Conservation (phyloP, 2,329 filamentous ascomycete genomes). For the Colletotrichum sp. region DNA sequence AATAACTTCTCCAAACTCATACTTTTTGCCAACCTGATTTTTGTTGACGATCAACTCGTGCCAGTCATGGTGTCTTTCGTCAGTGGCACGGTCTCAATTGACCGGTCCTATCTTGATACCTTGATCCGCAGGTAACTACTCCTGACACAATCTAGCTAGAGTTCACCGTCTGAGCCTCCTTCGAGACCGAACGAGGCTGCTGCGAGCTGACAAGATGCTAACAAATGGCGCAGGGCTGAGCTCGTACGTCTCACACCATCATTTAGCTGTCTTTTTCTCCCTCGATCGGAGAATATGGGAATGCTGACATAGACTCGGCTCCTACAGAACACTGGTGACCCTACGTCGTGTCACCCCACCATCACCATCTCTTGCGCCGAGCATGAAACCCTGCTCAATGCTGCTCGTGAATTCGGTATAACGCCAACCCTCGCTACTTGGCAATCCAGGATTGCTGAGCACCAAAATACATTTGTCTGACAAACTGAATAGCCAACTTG, state of each 20-base stretch:
- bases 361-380: slow-evolving; percentile 65
- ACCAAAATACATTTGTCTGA: background rate
- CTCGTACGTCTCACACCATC: slow-evolving; percentile 26
- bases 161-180: background rate
- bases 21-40: background rate
- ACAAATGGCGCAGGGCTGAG: slow-evolving; percentile 26
- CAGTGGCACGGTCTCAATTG: slow-evolving; percentile 43
- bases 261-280: background rate
- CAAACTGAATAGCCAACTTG: slow-evolving; percentile 42
- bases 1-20: background rate
- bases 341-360: slow-evolving; percentile 28
- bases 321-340: slow-evolving; percentile 23
- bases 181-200: background rate
- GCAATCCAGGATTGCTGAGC: background rate
- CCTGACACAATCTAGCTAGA: background rate
- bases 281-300: background rate
- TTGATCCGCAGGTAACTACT: slow-evolving; percentile 62
- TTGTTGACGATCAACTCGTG: background rate
- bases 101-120: slow-evolving; percentile 65
- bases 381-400: slow-evolving; percentile 62
- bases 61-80: slow-evolving; percentile 27
- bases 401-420: slow-evolving; percentile 61
- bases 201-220: background rate
- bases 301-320: background rate
- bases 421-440: background rate